A percentile compares a stretch with the other conserved stretches of the same genome.
Evolutionary conservation across 139 green algal genomes (phyloP).

Genomic region (Astrephomene gubernaculifera): DNA sequence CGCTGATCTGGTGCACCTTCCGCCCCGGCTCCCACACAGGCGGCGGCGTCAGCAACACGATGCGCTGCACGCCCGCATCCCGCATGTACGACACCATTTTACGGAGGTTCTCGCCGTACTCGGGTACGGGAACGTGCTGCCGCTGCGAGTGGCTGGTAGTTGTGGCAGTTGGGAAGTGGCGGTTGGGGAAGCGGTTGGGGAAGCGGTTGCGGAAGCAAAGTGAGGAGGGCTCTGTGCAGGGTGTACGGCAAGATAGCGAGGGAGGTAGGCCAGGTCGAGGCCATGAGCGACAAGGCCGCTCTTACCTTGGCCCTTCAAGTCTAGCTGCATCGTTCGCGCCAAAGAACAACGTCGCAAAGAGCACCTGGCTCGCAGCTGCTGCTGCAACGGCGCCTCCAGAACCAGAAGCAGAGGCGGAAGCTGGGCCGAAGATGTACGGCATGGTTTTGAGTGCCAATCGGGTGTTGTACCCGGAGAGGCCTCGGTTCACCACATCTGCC

Average conservation of each 20-base stretch:
- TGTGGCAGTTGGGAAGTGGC: no score
- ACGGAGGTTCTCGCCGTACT: conserved; percentile 79
- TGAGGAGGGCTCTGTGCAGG: no score
- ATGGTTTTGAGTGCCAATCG: conserved; percentile 80
- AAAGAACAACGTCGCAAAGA: conserved; percentile 78
- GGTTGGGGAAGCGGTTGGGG: no score
- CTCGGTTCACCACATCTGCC: conserved; percentile 84
- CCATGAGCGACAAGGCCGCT: no score
- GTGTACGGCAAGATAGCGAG: no score
- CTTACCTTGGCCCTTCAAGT: conserved; percentile 60
- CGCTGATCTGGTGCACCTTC: conserved; percentile 56
- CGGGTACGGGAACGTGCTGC: conserved; percentile 89
- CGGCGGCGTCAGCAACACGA: conserved; percentile 84
- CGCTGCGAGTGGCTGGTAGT: conserved; percentile 34
- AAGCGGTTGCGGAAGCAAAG: no score
- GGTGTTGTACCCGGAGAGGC: conserved; percentile 93
- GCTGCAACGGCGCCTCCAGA: neutral
- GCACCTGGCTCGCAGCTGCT: neutral
- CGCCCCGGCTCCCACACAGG: conserved; percentile 76
- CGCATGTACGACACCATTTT: conserved; percentile 66
- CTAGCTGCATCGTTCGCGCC: conserved; percentile 94
- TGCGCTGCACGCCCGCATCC: conserved; percentile 39
- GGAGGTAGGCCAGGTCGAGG: no score
- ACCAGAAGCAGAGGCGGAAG: neutral
- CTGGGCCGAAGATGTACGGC: conserved; percentile 65